Base-by-base conservation (phyloP, 805 yeast species). In the Barnettozyma wickerhamii region DNA sequence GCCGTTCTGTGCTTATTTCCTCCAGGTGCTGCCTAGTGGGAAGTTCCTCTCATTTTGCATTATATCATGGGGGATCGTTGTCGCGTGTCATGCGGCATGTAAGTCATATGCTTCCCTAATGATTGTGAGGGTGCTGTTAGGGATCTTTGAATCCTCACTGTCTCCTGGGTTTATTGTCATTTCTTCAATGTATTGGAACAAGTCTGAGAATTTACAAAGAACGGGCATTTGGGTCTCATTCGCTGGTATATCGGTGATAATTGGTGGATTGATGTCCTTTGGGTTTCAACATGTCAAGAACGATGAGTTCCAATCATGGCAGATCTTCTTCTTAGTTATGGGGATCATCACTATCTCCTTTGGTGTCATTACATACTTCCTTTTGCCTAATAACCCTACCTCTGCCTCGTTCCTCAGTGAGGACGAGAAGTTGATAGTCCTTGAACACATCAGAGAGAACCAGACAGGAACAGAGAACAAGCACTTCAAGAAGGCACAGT, bases 121-220 rank as follows among this genome's bases (percentile, higher is more conserved):
- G 79, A 60, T 75, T n/a, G 72, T 73, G 1, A 60, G 84, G 41
- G 64, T 74, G 5, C 56, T 77, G 19, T 52, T 77, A 19, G 84
- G 84, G 7, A 52, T 72, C 18, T 74, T 76, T 47, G 84, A 78
- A 52, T 59, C 77, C 1, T 69, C 77, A 3, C 65, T 77, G 33
- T 74, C 80, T 1, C 79, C 80, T 1, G 79, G 81, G 0, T 68
- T 77, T 36, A 68, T 77, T 40, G 63, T 78, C 20, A 68, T 80
- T 32, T 74, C 80, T 29, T 74, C 82, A 20, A 77, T 77, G 82
- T 81, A 77, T 62, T 81, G 77, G 60, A 71, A 72, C 29, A 72
- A 71, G 41, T 53, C 64, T 5, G 80, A 76, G 45, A 80, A 75
- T 52, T 61, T 71, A 30, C 62, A 66, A 23, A 63, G 80, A 53